Conservation (phyloP, 2,329 filamentous ascomycete genomes). For the Metarhizium guizhouense region DNA sequence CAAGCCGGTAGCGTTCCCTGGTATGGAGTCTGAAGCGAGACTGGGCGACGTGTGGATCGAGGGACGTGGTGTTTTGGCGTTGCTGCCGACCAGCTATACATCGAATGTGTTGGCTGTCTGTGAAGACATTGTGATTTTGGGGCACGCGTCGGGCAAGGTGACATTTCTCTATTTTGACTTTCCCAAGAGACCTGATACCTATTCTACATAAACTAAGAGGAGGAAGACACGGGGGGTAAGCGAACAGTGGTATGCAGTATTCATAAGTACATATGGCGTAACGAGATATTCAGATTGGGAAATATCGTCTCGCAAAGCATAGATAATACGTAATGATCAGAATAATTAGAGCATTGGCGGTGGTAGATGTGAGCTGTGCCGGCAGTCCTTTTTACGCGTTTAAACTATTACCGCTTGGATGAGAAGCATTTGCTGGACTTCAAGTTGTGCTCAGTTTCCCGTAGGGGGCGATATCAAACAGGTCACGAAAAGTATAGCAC, state of each 20-base stretch:
- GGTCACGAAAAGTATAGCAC: no score
- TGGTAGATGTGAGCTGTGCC: no score
- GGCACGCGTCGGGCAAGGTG: constrained; percentile 9
- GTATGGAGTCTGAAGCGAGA: constrained; percentile 7
- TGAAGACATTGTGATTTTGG: constrained; percentile 7
- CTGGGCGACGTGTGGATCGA: constrained; percentile 8
- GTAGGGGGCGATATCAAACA: no score
- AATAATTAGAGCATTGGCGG: neutral
- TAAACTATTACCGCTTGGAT: no score
- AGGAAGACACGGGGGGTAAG: neutral
- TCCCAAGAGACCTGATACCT: constrained; percentile 2
- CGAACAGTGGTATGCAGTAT: neutral
- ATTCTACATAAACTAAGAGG: neutral
- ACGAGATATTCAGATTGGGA: neutral
- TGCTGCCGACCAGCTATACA: constrained; percentile 6
- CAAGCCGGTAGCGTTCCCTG: constrained; percentile 7
- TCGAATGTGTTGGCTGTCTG: constrained; percentile 7
- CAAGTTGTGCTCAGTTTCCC: no score
- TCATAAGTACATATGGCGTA: neutral
- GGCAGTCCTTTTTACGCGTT: no score
- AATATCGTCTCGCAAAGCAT: neutral
- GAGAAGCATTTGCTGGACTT: no score
- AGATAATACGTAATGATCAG: neutral
- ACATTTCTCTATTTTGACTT: constrained; percentile 9
- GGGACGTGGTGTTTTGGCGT: constrained; percentile 4